Evolutionary conservation across 164 flowering plant species (phyloP).

Genomic region (grape (Vitis vinifera)): ASM3070453v1 NC_081816.1:7731001-7731500

Average conservation of each 20-base stretch:
- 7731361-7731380: slow-evolving; percentile 29
- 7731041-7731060: too few relatives aligned
- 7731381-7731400: slow-evolving; percentile 38
- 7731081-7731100: too few relatives aligned
- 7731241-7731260: slow-evolving; percentile 23
- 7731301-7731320: slow-evolving; percentile 14
- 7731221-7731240: slow-evolving; percentile 24
- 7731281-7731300: slow-evolving; percentile 27
- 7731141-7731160: slow-evolving; percentile 19
- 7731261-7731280: slow-evolving; percentile 33
- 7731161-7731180: slow-evolving; percentile 23
- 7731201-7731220: slow-evolving; percentile 12
- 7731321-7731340: slow-evolving; percentile 15
- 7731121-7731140: too few relatives aligned
- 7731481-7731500: slow-evolving; percentile 15
- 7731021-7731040: too few relatives aligned
- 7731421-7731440: neutral
- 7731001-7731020: too few relatives aligned
- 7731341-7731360: slow-evolving; percentile 21
- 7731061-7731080: too few relatives aligned
- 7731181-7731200: slow-evolving; percentile 27
- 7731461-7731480: too few relatives aligned
- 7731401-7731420: slow-evolving; percentile 13
- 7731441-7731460: too few relatives aligned
- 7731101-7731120: too few relatives aligned